phyloP scores from a whole-genome alignment of 2,329 filamentous ascomycete genomes.

The Alternaria longipes region DNA sequence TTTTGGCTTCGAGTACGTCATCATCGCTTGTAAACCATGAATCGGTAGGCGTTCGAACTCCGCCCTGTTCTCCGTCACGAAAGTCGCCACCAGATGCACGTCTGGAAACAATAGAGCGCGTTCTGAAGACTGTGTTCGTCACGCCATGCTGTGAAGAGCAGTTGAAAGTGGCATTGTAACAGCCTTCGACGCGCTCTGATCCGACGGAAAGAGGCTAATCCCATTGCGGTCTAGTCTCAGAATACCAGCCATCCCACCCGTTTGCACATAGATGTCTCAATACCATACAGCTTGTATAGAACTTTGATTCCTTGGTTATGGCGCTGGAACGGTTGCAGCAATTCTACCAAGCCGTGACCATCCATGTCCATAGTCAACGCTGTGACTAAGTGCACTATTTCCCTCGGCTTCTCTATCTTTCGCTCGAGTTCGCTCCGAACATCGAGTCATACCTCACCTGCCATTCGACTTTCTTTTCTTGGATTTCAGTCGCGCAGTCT shows the following conservation, averaged over 20 bases:
- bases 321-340: background rate
- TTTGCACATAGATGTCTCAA: background rate
- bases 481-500: background rate
- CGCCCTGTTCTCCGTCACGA: background rate
- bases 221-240: background rate
- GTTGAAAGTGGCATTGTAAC: background rate
- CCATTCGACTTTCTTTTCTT: background rate
- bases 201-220: background rate
- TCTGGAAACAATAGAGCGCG: background rate
- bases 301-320: background rate
- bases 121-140: background rate
- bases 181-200: background rate
- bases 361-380: constrained; percentile 16
- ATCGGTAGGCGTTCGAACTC: background rate
- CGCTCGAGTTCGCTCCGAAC: constrained; percentile 10
- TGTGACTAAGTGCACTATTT: constrained; percentile 26
- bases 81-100: background rate
- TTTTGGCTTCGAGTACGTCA: constrained; percentile 33
- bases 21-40: constrained; percentile 8
- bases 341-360: background rate
- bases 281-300: background rate
- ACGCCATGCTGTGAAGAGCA: background rate
- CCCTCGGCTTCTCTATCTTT: constrained; percentile 22
- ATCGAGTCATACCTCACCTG: constrained; percentile 10
- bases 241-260: background rate